Base-by-base conservation (phyloP, 305 asterid genomes). In the Solanum hybrid region DNA sequence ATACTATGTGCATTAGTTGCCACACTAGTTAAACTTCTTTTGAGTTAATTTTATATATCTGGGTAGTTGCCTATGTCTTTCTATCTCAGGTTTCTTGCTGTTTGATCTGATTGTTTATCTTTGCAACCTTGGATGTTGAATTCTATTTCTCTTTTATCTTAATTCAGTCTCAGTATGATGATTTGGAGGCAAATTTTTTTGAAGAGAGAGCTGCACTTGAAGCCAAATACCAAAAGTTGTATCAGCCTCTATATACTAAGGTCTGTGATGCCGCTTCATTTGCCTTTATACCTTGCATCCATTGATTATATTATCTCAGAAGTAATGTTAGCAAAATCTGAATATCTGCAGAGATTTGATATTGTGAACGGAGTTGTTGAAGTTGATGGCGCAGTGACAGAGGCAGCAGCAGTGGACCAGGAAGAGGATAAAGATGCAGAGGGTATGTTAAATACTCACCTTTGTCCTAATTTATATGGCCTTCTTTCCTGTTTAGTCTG, bases 161-260 rank as follows among this genome's bases (percentile, higher is more conserved):
- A 36, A 42, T 86, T 31, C 98, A 97, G 99, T 36, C 92, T 73
- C 93, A 94, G 75, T 95, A 95, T 89, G 98, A 97, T 90, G 96
- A 93, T 40, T 89, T 94, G 90, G 99, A 95, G 95, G 94, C 95
- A 4, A 96, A 96, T 6, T 95, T 93, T 90, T 93, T 92, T 6
- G 98, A 95, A 93, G 98, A 97, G 93, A 95, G 97, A 92, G 98
- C 98, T 86, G 96, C 94, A 6, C 97, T 97, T 75, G 99, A 97
- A 91, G 98, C 96, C 88, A 95, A 94, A 89, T 97, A 97, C 90
- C 99, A 96, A 78, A 97, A 95, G 92, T 78, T 95, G 90, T 97
- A 96, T 90, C 95, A 95, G 86, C 98, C 98, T 13, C 93, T 95
- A 29, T 96, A 96, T 81, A 86, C 93, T 8, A 94, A 96, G 95